Evolutionary conservation across 345 rosid species (phyloP).

Genomic region (Mercurialis annua): DNA sequence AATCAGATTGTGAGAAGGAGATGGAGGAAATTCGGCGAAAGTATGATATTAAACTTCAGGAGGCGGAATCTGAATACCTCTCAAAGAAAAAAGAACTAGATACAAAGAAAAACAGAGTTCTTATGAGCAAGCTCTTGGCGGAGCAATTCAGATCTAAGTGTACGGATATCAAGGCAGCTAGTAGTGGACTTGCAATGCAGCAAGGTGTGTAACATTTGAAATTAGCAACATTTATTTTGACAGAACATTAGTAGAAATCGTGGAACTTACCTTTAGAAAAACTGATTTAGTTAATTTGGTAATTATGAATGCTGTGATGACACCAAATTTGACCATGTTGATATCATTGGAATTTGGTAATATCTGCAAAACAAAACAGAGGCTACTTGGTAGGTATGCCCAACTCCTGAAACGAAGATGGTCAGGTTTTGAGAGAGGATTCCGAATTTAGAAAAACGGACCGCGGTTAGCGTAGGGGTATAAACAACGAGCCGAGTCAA

Average conservation of each 20-base stretch:
- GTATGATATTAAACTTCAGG: conserved; percentile 40
- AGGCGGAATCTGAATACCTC: conserved; percentile 36
- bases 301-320: too few species aligned
- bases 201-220: conserved; percentile 35
- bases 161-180: conserved; percentile 31
- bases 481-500: too few species aligned
- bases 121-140: conserved; percentile 52
- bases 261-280: neutral
- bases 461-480: too few species aligned
- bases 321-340: too few species aligned
- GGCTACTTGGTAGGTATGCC: too few species aligned
- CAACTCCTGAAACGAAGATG: too few species aligned
- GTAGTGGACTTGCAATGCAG: conserved; percentile 15
- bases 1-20: conserved; percentile 50
- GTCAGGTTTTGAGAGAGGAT: too few species aligned
- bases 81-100: conserved; percentile 40
- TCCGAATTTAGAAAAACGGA: too few species aligned
- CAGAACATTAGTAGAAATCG: neutral
- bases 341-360: too few species aligned
- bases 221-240: neutral
- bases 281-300: too few species aligned
- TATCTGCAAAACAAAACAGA: too few species aligned
- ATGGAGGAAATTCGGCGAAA: conserved; percentile 47
- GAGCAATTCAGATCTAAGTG: conserved; percentile 56
- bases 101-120: conserved; percentile 31